Conservation (phyloP, 768 basidiomycete genomes). For the Erythrobasidium yunnanense region DNA sequence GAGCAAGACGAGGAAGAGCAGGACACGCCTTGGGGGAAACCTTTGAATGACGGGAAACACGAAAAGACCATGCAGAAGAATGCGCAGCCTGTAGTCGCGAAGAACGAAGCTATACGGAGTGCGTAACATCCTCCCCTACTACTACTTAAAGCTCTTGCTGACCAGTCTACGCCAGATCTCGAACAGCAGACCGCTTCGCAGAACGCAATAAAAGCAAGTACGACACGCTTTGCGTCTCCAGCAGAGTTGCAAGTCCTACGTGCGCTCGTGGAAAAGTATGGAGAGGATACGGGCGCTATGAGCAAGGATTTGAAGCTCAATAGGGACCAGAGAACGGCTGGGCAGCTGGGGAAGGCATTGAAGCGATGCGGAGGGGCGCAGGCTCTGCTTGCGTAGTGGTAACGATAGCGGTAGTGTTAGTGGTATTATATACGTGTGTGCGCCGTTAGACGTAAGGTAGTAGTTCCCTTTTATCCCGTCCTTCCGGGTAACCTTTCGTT, state of each 20-base stretch:
- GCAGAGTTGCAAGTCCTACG: constrained; percentile 59
- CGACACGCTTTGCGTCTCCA: constrained; percentile 52
- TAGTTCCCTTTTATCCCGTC: too few species aligned
- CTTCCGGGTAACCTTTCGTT: too few species aligned
- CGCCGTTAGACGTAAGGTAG: too few species aligned
- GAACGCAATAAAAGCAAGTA: constrained; percentile 42
- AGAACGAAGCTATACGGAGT: constrained; percentile 4
- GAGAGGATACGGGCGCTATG: constrained; percentile 63
- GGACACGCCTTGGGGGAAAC: constrained; percentile 30
- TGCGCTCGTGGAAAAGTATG: constrained; percentile 58
- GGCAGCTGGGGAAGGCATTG: constrained; percentile 49
- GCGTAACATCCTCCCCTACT: not conserved
- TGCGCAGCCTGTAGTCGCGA: not conserved
- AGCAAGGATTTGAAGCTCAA: constrained; percentile 66
- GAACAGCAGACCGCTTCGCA: constrained; percentile 52
- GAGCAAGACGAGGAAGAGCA: constrained; percentile 15
- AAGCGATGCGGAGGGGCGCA: constrained; percentile 4
- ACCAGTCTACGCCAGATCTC: constrained; percentile 45
- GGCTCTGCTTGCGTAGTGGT: not conserved
- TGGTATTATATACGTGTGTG: too few species aligned
- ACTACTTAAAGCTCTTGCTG: not conserved
- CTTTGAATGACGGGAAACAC: constrained; percentile 12
- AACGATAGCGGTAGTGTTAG: too few species aligned
- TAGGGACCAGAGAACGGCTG: constrained; percentile 70
- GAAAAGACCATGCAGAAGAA: not conserved